Conservation (phyloP, 1,284 basidiomycete genomes). For the Rhodofomes roseus region DNA sequence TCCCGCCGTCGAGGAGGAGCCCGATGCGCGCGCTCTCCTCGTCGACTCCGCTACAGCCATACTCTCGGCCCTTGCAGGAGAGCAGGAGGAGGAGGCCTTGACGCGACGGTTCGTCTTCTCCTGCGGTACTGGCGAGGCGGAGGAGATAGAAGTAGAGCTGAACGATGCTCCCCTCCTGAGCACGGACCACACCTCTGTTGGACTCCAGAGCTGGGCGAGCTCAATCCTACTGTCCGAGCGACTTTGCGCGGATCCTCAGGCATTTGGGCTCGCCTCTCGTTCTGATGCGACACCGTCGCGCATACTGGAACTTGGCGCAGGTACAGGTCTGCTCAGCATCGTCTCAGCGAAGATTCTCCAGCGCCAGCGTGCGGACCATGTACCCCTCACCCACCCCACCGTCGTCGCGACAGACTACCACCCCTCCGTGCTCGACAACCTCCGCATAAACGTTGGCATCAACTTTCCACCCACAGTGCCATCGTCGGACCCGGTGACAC, state of each 20-base stretch:
- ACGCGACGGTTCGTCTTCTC: conserved; percentile 54
- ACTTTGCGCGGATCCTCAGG: conserved; percentile 53
- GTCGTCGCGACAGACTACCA: conserved; percentile 83
- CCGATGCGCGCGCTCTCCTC: conserved; percentile 34
- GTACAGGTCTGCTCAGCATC: conserved; percentile 82
- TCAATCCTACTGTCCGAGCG: conserved; percentile 74
- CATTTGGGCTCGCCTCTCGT: conserved; percentile 36
- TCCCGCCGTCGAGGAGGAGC: conserved; percentile 26
- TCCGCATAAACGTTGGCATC: conserved; percentile 55
- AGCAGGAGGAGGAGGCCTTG: conserved; percentile 39
- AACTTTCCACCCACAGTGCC: conserved; percentile 42
- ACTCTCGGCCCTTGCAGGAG: conserved; percentile 50
- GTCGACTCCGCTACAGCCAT: conserved; percentile 56
- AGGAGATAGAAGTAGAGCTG: conserved; percentile 50
- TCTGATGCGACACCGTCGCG: conserved; percentile 27
- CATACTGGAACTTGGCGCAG: conserved; percentile 83
- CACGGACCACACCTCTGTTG: conserved; percentile 78
- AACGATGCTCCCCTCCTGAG: conserved; percentile 74
- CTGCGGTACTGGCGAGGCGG: not conserved
- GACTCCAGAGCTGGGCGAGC: conserved; percentile 87
- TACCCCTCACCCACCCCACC: not conserved
- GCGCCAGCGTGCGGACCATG: not conserved
- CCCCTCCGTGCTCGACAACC: conserved; percentile 71
- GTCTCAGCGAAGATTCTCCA: conserved; percentile 58
- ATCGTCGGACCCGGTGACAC: not conserved